A percentile compares a stretch with the other conserved stretches of the same genome.
Evolutionary conservation across 1,139 yeast genomes (phyloP).

Genomic region (Kluyveromyces sp.): DNA sequence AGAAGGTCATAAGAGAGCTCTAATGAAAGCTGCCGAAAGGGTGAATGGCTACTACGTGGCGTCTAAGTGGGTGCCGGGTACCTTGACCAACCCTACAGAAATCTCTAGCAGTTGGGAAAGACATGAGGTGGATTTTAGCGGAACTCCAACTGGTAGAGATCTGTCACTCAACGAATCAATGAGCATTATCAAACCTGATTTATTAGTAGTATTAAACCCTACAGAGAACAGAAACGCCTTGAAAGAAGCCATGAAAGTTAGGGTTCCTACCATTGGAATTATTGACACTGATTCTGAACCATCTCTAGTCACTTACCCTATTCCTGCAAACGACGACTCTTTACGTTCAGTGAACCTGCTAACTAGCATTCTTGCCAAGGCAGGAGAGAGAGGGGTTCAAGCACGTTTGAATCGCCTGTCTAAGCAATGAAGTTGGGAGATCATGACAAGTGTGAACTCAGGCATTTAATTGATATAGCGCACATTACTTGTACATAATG

Average conservation of each 20-base stretch:
- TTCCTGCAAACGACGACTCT: constrained; percentile 96
- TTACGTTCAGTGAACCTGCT: constrained; percentile 71
- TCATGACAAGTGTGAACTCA: not conserved
- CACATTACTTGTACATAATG: not conserved
- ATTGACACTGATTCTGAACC: constrained; percentile 95
- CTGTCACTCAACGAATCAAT: constrained; percentile 41
- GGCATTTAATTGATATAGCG: not conserved
- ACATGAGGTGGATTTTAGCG: constrained; percentile 63
- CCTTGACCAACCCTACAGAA: constrained; percentile 77
- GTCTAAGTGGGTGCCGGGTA: constrained; percentile 91
- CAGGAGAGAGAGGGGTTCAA: constrained; percentile 72
- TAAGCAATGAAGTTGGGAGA: not conserved
- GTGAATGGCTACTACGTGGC: constrained; percentile 75
- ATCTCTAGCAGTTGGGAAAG: constrained; percentile 54
- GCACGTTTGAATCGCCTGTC: constrained; percentile 43
- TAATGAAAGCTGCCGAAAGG: constrained; percentile 74
- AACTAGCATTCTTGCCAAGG: constrained; percentile 74
- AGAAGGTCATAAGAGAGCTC: constrained; percentile 65
- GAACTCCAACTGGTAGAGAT: constrained; percentile 51
- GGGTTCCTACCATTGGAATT: constrained; percentile 90
- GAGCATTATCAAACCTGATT: constrained; percentile 70
- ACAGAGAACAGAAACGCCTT: constrained; percentile 78
- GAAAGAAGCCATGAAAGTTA: constrained; percentile 70
- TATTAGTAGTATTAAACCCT: constrained; percentile 81
- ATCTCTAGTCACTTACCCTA: constrained; percentile 80